Evolutionary conservation across 2,329 filamentous ascomycete species (phyloP), one percentile per base, ranked within the genome.

Genomic region (Aspergillus amoenus): DNA sequence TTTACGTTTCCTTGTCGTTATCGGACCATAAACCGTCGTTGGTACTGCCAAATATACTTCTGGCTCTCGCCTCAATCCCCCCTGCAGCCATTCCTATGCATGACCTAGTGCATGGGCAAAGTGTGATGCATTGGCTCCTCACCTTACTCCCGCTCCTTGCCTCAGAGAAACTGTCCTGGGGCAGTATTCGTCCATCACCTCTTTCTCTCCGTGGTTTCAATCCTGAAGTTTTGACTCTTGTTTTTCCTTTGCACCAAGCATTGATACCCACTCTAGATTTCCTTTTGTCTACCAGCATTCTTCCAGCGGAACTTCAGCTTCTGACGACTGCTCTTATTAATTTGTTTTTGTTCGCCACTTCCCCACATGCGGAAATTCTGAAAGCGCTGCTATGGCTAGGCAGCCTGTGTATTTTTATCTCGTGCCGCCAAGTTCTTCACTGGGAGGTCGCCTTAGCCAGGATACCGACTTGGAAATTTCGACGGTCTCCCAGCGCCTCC

Each of bases 391-490:
- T 97, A 55, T 96, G 90, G 90, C 80, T 87, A 44, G 88, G 93
- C n/a, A 92, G 93, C 1, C 73, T 97, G 30, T 82, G 85, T 45
- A 73, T 96, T 15, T 85, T 96, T 52, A 76, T 93, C 4, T 78
- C 84, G 5, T 95, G 91, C 69, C 84, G 85, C 30, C 82, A 86
- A 30, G 84, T 94, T 12, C 84, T 97, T 37, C 83, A 82, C 66
- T 95, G 91, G 89, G 92, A 90, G 45, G 88, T 97, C 52, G 84
- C 88, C 24, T 78, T 99, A 59, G 93, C 93, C 50, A 84, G 93
- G 56, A 90, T 97, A 17, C 94, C 94, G 2, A 91, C 87, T 66
- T 97, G 93, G 91, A 89, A 93, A 43, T 93, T 97, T 66, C 84
- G 86, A 65, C 84, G 87, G 55, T 76, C 81, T 17, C 71, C 76